These are phyloP conservation scores for Alternaria conjuncta DNA, from an alignment of 2,329 filamentous ascomycete species.

Conservation along the genomic window DNA sequence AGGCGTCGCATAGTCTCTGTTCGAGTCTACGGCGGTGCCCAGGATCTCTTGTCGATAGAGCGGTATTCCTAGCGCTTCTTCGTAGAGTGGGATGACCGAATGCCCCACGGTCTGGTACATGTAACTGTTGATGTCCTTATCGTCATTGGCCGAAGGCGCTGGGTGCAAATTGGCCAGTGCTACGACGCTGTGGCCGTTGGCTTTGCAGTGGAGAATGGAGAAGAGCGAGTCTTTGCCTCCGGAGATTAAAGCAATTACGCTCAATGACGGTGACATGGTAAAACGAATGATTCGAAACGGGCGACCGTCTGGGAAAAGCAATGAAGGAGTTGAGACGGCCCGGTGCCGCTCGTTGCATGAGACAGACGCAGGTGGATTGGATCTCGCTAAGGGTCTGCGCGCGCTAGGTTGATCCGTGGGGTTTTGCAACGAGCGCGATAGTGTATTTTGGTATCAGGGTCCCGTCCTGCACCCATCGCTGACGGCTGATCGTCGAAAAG, in stretches of 20 bases:
- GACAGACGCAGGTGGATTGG: slow-evolving; percentile 3
- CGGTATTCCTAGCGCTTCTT: slow-evolving; percentile 77
- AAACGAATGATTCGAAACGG: background rate
- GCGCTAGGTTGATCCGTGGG: slow-evolving; percentile 13
- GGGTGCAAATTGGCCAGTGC: slow-evolving; percentile 91
- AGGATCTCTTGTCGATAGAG: slow-evolving; percentile 81
- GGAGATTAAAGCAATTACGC: slow-evolving; percentile 89
- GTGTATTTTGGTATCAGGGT: slow-evolving; percentile 8
- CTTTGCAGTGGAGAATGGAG: slow-evolving; percentile 86
- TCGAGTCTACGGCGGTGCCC: slow-evolving; percentile 73
- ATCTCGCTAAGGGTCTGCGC: slow-evolving; percentile 19
- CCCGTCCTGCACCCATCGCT: background rate
- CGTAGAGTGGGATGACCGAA: slow-evolving; percentile 83
- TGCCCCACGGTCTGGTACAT: slow-evolving; percentile 99
- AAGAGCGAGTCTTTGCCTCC: slow-evolving; percentile 98
- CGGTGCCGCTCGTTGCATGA: slow-evolving; percentile 8
- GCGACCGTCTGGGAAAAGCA: slow-evolving; percentile 4
- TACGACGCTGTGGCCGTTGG: slow-evolving; percentile 82
- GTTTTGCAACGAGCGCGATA: slow-evolving; percentile 1
- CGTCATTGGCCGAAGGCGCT: slow-evolving; percentile 30
- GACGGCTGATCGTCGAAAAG: background rate
- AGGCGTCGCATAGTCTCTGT: slow-evolving; percentile 69
- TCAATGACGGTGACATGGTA: slow-evolving; percentile 23
- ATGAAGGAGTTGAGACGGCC: slow-evolving; percentile 8
- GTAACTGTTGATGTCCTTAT: slow-evolving; percentile 87